Base-by-base conservation (phyloP, 1,139 yeast genomes). In the Williopsis jadinii region DNA sequence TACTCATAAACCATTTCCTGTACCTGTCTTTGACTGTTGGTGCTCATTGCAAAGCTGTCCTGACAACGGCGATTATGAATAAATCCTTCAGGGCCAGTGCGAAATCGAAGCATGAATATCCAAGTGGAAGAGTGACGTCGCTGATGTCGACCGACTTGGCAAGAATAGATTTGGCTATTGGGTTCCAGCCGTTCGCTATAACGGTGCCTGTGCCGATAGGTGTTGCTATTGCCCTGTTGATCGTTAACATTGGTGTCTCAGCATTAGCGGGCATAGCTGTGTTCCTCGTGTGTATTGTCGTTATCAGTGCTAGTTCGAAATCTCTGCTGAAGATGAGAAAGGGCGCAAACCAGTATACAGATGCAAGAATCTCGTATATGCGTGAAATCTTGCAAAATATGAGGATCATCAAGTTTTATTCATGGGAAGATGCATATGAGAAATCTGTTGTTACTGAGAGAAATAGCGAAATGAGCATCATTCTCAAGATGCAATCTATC, bases 141-240 rank as follows among this genome's bases (percentile, higher is more conserved):
- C 62, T 85, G 56, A 72, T 86, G 62, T 82, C 92, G 11, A 80
- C 94, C 2, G 95, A 86, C 58, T 69, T 87, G 42, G 76, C 90
- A 27, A 75, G 95, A 55, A 73, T 87, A 33, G 95, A 86, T 56
- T 74, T 84, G 55, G 92, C 94, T 5, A 59, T 79, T 30, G 77
- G 80, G 9, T 83, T 82, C 62, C 82, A 80, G 51, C 86, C 88
- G 3, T 75, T 79, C 55, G 62, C 79, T 11, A 61, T 82, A 45
- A 70, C 80, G 14, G 72, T 84, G 53, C 83, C 88, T 0, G 66
- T 79, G n/a, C 75, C 83, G 1, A 61, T 80, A 12, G 71, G 66
- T 12, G 70, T 79, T 38, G 71, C 83, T 36, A 70, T 85, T 44
- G 87, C 77, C 2, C 65, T 86, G 34, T 71, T 87, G 41, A 64